phyloP scores from a whole-genome alignment of 306 rosid genomes.

The Lithocarpus polystachyus region DNA sequence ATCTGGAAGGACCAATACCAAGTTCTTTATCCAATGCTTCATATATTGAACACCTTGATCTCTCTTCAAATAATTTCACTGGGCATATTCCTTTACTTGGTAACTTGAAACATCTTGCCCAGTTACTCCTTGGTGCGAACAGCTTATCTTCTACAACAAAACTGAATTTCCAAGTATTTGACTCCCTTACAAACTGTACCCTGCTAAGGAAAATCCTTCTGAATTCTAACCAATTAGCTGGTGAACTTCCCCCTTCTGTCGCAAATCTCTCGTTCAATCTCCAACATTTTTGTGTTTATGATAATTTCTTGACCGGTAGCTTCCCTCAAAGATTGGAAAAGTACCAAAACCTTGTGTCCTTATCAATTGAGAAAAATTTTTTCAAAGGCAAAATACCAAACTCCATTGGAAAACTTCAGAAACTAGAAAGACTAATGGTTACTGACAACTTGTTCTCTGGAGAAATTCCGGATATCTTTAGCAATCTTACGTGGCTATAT shows the following conservation, averaged over 20 bases:
- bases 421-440: not conserved
- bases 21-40: slow-evolving; percentile 40
- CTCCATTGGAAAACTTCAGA: slow-evolving; percentile 25
- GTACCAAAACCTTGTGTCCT: slow-evolving; percentile 21
- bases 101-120: slow-evolving; percentile 24
- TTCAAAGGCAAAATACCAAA: slow-evolving; percentile 30
- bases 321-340: slow-evolving; percentile 28
- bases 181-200: slow-evolving; percentile 27
- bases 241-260: slow-evolving; percentile 33
- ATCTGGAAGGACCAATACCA: slow-evolving; percentile 31
- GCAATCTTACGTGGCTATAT: slow-evolving; percentile 27
- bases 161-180: slow-evolving; percentile 22
- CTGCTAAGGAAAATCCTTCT: slow-evolving; percentile 10
- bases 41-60: slow-evolving; percentile 16
- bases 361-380: slow-evolving; percentile 24
- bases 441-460: slow-evolving; percentile 23
- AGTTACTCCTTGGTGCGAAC: slow-evolving; percentile 11
- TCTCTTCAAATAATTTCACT: slow-evolving; percentile 12
- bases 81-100: slow-evolving; percentile 24
- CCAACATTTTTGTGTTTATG: slow-evolving; percentile 23
- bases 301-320: slow-evolving; percentile 19
- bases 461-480: slow-evolving; percentile 40
- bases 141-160: slow-evolving; percentile 18
- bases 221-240: slow-evolving; percentile 22
- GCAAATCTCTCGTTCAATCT: slow-evolving; percentile 28